phyloP scores from a whole-genome alignment of 139 green algal species.

The Coelastrella sp. region DNA sequence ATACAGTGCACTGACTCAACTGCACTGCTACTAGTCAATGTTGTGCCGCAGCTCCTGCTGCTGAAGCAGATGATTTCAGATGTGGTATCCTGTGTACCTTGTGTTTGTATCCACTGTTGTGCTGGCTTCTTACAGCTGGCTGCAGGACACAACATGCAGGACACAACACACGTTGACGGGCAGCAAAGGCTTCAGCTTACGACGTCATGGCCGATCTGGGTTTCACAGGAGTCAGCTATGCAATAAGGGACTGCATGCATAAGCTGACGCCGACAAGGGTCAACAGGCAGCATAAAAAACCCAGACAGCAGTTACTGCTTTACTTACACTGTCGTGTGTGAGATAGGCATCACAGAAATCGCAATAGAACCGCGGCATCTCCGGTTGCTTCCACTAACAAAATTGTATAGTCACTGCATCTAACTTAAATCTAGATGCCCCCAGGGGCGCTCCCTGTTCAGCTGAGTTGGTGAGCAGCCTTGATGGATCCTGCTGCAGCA shows the following conservation, averaged over 20 bases:
- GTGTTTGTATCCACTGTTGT: constrained; percentile 97
- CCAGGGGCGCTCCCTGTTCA: not conserved
- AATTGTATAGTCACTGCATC: too few relatives aligned
- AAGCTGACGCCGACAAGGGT: not conserved
- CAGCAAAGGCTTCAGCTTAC: not conserved
- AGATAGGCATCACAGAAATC: constrained; percentile 85
- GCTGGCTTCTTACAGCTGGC: constrained; percentile 95
- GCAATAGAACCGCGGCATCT: constrained; percentile 65
- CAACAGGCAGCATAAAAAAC: too few relatives aligned
- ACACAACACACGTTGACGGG: not conserved
- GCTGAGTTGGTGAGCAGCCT: not conserved
- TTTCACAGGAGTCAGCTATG: not conserved
- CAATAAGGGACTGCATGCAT: not conserved
- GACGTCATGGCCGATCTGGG: not conserved
- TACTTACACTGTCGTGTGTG: constrained; percentile 59
- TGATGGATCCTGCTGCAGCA: constrained; percentile 2
- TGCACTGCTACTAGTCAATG: too few relatives aligned
- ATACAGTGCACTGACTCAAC: not conserved
- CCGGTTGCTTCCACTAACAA: not conserved
- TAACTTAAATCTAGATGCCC: not conserved
- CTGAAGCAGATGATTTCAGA: not conserved
- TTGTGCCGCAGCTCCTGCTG: not conserved
- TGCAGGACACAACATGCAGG: constrained; percentile 52
- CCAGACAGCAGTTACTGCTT: not conserved
- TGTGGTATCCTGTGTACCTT: constrained; percentile 72